Percentiles rank a stretch among this genome's conserved stretches.
phyloP scores from a whole-genome alignment of 208 protist species.

The Novymonas esmeraldas region DNA sequence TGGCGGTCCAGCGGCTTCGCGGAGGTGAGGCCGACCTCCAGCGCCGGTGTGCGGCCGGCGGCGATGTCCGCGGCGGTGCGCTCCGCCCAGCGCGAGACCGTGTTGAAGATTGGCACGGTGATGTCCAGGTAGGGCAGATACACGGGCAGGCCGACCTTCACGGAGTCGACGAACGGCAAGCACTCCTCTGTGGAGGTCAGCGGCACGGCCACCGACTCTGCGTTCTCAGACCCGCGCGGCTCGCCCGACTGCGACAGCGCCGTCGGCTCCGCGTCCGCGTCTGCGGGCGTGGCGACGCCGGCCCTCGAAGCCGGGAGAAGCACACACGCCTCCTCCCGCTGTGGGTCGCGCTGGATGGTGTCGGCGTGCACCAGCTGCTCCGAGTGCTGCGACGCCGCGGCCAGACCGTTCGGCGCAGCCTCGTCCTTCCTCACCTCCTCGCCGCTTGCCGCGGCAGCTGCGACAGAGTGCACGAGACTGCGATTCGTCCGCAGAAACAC shows the following conservation, averaged over 20 bases:
- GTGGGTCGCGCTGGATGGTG: no score
- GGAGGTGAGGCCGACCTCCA: constrained; percentile 35
- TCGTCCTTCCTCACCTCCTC: not conserved
- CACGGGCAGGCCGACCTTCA: constrained; percentile 49
- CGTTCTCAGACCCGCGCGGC: not conserved
- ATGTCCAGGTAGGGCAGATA: constrained; percentile 45
- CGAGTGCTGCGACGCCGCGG: not conserved
- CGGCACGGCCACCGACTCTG: constrained; percentile 5
- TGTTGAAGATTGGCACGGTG: constrained; percentile 46
- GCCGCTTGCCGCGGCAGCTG: not conserved
- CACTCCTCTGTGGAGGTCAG: constrained; percentile 34
- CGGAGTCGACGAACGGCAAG: constrained; percentile 29
- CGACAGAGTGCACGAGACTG: constrained; percentile 24
- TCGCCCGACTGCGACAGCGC: not conserved
- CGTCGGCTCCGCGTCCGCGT: not conserved
- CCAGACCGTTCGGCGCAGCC: not conserved
- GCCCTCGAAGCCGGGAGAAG: not conserved
- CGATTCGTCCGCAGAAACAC: constrained; percentile 45
- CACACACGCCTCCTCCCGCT: no score
- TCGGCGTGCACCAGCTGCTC: no score
- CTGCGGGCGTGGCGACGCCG: not conserved
- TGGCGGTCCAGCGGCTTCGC: constrained; percentile 39
- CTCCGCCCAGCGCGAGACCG: constrained; percentile 29
- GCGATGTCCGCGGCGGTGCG: constrained; percentile 20
- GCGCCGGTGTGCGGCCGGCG: constrained; percentile 7